Conservation (phyloP, 2,329 filamentous ascomycete species). For the Penicillium rolfsii region DNA sequence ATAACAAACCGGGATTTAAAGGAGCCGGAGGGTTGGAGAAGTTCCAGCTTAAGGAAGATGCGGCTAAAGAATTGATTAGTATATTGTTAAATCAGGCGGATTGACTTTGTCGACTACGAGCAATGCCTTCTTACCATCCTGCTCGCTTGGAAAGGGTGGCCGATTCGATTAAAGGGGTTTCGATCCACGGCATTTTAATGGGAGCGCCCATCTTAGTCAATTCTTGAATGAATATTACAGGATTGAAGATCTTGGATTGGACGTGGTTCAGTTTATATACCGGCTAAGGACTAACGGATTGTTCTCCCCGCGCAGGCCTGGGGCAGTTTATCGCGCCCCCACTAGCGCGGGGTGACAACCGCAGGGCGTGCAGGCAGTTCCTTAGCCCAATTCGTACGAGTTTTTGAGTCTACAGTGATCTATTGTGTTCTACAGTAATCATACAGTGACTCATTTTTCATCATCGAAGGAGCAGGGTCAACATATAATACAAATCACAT, state of each 20-base stretch:
- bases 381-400: too few relatives aligned
- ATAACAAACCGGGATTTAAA: constrained; percentile 70
- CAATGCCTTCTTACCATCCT: constrained; percentile 38
- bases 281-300: not conserved
- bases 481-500: constrained; percentile 33
- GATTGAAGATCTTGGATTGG: not conserved
- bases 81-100: not conserved
- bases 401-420: too few relatives aligned
- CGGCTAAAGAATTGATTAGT: constrained; percentile 52
- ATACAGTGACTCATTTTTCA: not conserved
- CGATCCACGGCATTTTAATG: constrained; percentile 42
- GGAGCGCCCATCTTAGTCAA: not conserved
- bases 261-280: not conserved
- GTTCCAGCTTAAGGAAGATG: constrained; percentile 81
- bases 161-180: constrained; percentile 46
- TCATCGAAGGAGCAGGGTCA: not conserved
- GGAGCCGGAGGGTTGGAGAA: constrained; percentile 76
- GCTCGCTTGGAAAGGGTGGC: constrained; percentile 40
- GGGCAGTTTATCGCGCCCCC: not conserved
- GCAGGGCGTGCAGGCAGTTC: not conserved
- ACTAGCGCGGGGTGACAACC: not conserved
- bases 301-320: not conserved
- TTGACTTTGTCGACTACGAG: too few relatives aligned
- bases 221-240: not conserved
- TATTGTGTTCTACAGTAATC: not conserved